Evolutionary conservation across 2,329 filamentous ascomycete species (phyloP).

Genomic region (Colletotrichum sp.): DNA sequence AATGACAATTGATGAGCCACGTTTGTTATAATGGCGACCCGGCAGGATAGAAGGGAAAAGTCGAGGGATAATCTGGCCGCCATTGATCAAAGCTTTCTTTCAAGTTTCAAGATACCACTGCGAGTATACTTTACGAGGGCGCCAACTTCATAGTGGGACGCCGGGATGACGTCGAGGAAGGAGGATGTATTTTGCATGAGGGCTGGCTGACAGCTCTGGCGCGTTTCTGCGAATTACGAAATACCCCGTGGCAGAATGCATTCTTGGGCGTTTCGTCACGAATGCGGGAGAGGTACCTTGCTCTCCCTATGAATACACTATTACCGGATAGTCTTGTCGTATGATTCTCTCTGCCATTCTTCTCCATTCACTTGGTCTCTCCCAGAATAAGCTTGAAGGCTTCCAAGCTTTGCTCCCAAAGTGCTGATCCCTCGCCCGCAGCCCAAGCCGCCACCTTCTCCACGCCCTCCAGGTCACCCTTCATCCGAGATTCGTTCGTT

Average conservation of each 20-base stretch:
- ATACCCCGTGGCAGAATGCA: slow-evolving; percentile 17
- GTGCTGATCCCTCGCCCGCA: slow-evolving; percentile 42
- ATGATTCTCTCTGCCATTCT: background rate
- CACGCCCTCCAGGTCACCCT: slow-evolving; percentile 50
- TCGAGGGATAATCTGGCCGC: background rate
- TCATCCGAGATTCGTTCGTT: slow-evolving; percentile 51
- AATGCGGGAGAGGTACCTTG: background rate
- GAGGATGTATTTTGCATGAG: background rate
- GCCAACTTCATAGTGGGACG: background rate
- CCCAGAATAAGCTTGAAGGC: slow-evolving; percentile 46
- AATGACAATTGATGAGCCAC: background rate
- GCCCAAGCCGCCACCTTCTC: slow-evolving; percentile 47
- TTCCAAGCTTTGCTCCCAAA: slow-evolving; percentile 53
- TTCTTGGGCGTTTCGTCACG: slow-evolving; percentile 8
- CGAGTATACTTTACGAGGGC: background rate
- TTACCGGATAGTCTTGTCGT: background rate
- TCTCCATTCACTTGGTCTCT: slow-evolving; percentile 7
- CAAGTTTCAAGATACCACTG: slow-evolving; percentile 11
- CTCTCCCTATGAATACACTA: background rate
- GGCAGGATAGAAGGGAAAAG: background rate
- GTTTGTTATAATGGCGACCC: background rate
- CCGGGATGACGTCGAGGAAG: background rate
- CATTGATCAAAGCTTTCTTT: background rate
- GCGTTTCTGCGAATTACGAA: background rate
- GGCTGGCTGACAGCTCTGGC: background rate